Evolutionary conservation across 257 asterid genomes (phyloP).

Genomic region (Hygrophila difformis): DNA sequence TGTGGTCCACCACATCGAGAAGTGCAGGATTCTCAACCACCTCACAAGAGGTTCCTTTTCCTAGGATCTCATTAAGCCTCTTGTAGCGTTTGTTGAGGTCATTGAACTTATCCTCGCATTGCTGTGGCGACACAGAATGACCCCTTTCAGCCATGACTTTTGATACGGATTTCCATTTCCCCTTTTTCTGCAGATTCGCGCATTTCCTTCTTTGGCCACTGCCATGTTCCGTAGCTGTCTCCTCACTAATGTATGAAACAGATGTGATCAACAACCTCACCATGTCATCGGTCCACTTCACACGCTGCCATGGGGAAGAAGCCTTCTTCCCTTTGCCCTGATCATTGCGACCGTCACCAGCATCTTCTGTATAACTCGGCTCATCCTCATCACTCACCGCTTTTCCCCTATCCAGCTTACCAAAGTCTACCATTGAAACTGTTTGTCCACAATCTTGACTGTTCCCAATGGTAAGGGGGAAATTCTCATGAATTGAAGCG

Average conservation of each 20-base stretch:
- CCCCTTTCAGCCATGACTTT: conserved; percentile 88
- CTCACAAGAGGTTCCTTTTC: conserved; percentile 79
- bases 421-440: conserved; percentile 29
- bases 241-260: conserved; percentile 70
- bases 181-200: conserved; percentile 54
- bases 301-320: conserved; percentile 50
- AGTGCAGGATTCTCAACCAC: conserved; percentile 77
- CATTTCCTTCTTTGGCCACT: conserved; percentile 37
- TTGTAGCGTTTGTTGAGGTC: conserved; percentile 85
- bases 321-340: conserved; percentile 40
- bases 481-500: conserved; percentile 34
- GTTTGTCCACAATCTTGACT: conserved; percentile 34
- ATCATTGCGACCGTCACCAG: conserved; percentile 21
- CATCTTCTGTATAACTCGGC: conserved; percentile 46
- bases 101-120: conserved; percentile 87
- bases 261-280: conserved; percentile 62
- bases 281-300: conserved; percentile 52
- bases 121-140: conserved; percentile 78
- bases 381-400: conserved; percentile 74
- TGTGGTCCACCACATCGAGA: conserved; percentile 55
- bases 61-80: conserved; percentile 78
- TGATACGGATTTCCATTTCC: conserved; percentile 79
- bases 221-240: conserved; percentile 34
- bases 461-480: conserved; percentile 47
- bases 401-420: conserved; percentile 34